Evolutionary conservation across 139 green algal species (phyloP).

Genomic region (Eudorina sp.): DNA sequence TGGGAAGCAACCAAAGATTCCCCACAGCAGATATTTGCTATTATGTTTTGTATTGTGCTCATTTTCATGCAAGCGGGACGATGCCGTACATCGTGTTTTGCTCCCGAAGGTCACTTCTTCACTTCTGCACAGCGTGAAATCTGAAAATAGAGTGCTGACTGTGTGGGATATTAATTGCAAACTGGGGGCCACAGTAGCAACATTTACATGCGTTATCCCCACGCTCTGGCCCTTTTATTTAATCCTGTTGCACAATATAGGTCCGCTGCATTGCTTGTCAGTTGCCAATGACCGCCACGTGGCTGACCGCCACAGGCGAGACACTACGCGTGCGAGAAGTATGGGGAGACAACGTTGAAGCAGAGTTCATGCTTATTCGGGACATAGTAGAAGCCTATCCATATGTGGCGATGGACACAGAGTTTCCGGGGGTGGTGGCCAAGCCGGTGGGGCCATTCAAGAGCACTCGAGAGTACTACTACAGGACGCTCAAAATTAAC

Average conservation of each 20-base stretch:
- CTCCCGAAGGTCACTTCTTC: too few relatives aligned
- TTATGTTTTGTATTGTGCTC: too few relatives aligned
- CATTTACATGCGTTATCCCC: too few relatives aligned
- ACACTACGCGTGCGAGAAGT: slow-evolving; percentile 93
- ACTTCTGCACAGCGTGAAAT: too few relatives aligned
- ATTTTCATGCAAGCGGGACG: too few relatives aligned
- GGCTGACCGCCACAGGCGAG: slow-evolving; percentile 75
- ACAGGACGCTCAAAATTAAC: slow-evolving; percentile 92
- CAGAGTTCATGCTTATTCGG: slow-evolving; percentile 92
- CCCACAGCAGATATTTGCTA: too few relatives aligned
- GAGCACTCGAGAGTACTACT: slow-evolving; percentile 96
- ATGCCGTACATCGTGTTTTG: too few relatives aligned
- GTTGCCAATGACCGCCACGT: slow-evolving; percentile 57
- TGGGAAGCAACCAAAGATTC: too few relatives aligned
- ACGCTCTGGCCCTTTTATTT: too few relatives aligned
- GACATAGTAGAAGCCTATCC: slow-evolving; percentile 94
- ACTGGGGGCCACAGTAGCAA: too few relatives aligned
- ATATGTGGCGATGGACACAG: slow-evolving; percentile 99
- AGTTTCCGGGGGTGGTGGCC: slow-evolving; percentile 94
- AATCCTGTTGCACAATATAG: slow-evolving; percentile 3
- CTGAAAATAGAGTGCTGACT: too few relatives aligned
- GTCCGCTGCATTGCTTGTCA: not conserved
- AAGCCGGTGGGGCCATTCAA: slow-evolving; percentile 96
- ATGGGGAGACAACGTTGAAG: slow-evolving; percentile 96
- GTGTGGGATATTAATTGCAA: too few relatives aligned